These are phyloP conservation scores for Colletotrichum lindemuthianum DNA, from an alignment of 2,329 filamentous ascomycete genomes.

Conservation along the genomic window DNA sequence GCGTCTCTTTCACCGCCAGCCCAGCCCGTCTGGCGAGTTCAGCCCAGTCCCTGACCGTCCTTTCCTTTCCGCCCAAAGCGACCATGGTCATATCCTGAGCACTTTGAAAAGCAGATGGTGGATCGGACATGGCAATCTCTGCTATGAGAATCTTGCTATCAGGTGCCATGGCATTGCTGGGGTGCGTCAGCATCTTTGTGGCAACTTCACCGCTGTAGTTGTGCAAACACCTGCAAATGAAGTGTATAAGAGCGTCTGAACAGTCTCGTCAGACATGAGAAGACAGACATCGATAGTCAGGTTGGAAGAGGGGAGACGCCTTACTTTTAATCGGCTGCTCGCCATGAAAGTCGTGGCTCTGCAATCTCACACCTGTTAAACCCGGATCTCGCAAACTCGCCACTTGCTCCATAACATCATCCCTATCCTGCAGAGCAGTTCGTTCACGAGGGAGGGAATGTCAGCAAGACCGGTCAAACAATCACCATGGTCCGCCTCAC, in stretches of 20 bases:
- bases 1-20: slow-evolving; percentile 39
- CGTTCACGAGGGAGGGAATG: background rate
- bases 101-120: slow-evolving; percentile 37
- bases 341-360: slow-evolving; percentile 36
- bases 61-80: slow-evolving; percentile 46
- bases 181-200: slow-evolving; percentile 41
- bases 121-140: slow-evolving; percentile 42
- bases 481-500: background rate
- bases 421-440: slow-evolving; percentile 37
- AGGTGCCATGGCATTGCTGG: slow-evolving; percentile 41
- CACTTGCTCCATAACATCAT: slow-evolving; percentile 30
- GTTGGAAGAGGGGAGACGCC: background rate
- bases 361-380: background rate
- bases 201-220: slow-evolving; percentile 46
- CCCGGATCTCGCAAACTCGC: background rate
- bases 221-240: slow-evolving; percentile 48
- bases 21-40: slow-evolving; percentile 39
- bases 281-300: no score
- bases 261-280: background rate
- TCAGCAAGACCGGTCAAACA: background rate
- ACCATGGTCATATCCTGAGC: slow-evolving; percentile 44
- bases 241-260: slow-evolving; percentile 48
- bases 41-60: slow-evolving; percentile 41
- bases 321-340: slow-evolving; percentile 37
- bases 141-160: slow-evolving; percentile 46